These are phyloP conservation scores for Nicotiana attenuata DNA, from an alignment of 257 asterid genomes.

Conservation along the genomic window DNA sequence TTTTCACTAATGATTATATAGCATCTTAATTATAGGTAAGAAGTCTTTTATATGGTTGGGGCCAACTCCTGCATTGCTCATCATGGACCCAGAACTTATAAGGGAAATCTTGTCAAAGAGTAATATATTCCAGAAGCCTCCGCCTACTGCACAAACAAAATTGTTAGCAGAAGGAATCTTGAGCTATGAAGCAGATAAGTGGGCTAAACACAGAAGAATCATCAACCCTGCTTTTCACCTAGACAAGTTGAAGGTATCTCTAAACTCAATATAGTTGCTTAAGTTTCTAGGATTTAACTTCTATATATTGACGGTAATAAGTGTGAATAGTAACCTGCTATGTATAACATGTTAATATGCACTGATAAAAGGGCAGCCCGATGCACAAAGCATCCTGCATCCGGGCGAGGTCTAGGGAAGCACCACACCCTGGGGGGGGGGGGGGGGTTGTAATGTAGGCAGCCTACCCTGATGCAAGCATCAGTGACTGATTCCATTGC, in stretches of 20 bases:
- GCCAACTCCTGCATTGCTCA: conserved; percentile 20
- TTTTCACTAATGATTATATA: not conserved
- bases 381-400: too few relatives aligned
- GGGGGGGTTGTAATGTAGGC: too few relatives aligned
- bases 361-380: too few relatives aligned
- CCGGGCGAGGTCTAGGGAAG: too few relatives aligned
- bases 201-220: conserved; percentile 27
- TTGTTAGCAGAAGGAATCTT: conserved; percentile 14
- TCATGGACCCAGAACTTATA: conserved; percentile 19
- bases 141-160: not conserved
- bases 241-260: conserved; percentile 23
- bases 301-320: not conserved
- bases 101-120: conserved; percentile 20
- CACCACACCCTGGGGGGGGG: too few relatives aligned
- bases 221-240: conserved; percentile 24
- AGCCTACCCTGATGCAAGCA: too few relatives aligned
- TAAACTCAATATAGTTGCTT: not conserved
- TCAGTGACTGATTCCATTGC: too few relatives aligned
- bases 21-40: conserved; percentile 11
- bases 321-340: not conserved
- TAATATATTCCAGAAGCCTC: conserved; percentile 17
- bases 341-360: not conserved
- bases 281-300: not conserved
- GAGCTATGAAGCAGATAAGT: conserved; percentile 16
- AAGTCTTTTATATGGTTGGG: conserved; percentile 23